phyloP scores from a whole-genome alignment of 345 rosid species.

The Iberis pinnata region DNA sequence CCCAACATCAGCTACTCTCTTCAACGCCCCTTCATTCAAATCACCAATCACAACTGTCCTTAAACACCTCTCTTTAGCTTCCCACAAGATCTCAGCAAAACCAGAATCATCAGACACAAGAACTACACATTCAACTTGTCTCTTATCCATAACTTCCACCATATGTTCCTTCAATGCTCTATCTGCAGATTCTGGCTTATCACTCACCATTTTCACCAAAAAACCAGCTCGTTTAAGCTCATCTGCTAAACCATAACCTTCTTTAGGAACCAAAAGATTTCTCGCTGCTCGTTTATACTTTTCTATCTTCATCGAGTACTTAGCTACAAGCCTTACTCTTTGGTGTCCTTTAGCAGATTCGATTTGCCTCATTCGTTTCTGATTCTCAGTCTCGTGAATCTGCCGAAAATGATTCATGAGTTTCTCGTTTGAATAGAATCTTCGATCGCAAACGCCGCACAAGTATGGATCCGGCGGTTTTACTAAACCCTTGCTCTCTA shows the following conservation, averaged over 20 bases:
- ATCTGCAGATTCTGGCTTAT: conserved; percentile 74
- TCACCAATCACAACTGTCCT: conserved; percentile 82
- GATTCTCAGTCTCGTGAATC: conserved; percentile 71
- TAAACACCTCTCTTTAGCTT: conserved; percentile 66
- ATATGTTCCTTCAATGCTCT: conserved; percentile 62
- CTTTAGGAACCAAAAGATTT: conserved; percentile 50
- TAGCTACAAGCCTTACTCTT: conserved; percentile 64
- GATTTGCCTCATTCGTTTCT: conserved; percentile 71
- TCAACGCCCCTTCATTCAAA: conserved; percentile 49
- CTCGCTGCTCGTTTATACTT: conserved; percentile 61
- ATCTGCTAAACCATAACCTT: conserved; percentile 61
- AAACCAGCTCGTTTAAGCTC: conserved; percentile 76
- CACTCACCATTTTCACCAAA: conserved; percentile 52
- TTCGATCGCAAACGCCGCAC: conserved; percentile 75
- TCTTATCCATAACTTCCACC: conserved; percentile 65
- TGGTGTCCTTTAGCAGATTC: conserved; percentile 71
- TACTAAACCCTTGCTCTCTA: conserved; percentile 56
- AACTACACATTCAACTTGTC: conserved; percentile 66
- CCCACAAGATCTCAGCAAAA: conserved; percentile 54
- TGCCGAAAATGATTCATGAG: conserved; percentile 66
- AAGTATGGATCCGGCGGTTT: conserved; percentile 48
- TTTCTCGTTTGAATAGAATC: conserved; percentile 61
- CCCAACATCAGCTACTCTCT: conserved; percentile 65
- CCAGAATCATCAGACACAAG: conserved; percentile 82
- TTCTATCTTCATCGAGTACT: conserved; percentile 72